phyloP scores from a whole-genome alignment of 2,329 filamentous ascomycete genomes.

The Xylariales sp. region DNA sequence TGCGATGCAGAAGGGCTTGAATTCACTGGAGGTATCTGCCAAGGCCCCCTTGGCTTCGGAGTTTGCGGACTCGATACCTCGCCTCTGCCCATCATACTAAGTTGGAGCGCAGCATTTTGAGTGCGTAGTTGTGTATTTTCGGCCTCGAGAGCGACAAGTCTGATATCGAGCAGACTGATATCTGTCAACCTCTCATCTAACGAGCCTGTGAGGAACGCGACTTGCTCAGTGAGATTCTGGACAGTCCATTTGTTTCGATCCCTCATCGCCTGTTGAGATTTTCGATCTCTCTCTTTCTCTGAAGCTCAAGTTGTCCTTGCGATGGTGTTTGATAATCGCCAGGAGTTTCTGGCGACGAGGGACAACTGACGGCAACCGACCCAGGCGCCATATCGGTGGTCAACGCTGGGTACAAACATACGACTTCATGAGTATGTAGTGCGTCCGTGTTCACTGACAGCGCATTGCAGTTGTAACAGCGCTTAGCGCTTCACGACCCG shows the following conservation, averaged over 20 bases:
- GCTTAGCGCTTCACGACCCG: too few relatives aligned
- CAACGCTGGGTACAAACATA: too few relatives aligned
- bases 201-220: conserved; percentile 19
- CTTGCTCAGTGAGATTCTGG: conserved; percentile 23
- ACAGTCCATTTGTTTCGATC: conserved; percentile 28
- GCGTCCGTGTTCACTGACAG: too few relatives aligned
- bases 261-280: conserved; percentile 29
- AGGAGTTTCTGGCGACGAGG: background rate
- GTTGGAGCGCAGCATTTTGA: conserved; percentile 24
- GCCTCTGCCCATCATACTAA: conserved; percentile 22
- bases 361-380: background rate
- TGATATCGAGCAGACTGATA: conserved; percentile 14
- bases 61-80: conserved; percentile 4
- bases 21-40: conserved; percentile 21
- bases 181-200: conserved; percentile 20
- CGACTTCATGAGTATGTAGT: too few relatives aligned
- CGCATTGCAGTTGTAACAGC: too few relatives aligned
- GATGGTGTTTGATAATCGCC: background rate
- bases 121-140: conserved; percentile 25
- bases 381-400: background rate
- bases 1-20: conserved; percentile 20
- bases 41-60: conserved; percentile 11
- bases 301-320: conserved; percentile 17
- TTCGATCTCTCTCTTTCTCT: conserved; percentile 27
- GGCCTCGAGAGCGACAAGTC: conserved; percentile 18